These are phyloP conservation scores for Lablab purpureus DNA, from an alignment of 306 rosid species.

Conservation along the genomic window DNA sequence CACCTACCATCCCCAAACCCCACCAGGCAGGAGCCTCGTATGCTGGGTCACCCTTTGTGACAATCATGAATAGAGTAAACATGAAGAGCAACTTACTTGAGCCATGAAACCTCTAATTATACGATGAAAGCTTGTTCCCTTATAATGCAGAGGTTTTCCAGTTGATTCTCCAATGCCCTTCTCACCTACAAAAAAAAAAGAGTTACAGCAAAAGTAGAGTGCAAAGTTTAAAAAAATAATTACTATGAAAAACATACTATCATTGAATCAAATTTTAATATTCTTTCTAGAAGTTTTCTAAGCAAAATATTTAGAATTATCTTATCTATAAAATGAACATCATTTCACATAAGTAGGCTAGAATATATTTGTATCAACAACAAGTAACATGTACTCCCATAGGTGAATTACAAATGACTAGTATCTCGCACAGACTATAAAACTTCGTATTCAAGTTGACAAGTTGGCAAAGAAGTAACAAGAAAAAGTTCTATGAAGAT, in stretches of 20 bases:
- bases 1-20: constrained; percentile 8
- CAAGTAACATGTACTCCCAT: background rate
- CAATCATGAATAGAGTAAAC: constrained; percentile 28
- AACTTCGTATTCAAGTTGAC: background rate
- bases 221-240: constrained; percentile 2
- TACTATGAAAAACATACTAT: constrained; percentile 12
- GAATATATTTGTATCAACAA: background rate
- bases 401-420: constrained; percentile 4
- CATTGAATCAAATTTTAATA: background rate
- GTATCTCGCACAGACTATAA: constrained; percentile 9
- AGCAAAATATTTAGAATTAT: background rate
- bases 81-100: constrained; percentile 71
- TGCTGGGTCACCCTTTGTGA: background rate
- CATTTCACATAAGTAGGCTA: background rate
- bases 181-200: constrained; percentile 68
- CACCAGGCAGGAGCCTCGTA: background rate
- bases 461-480: background rate
- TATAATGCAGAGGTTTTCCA: constrained; percentile 85
- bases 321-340: constrained; percentile 6
- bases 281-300: background rate
- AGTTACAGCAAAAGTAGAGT: constrained; percentile 27
- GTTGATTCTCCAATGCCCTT: constrained; percentile 87
- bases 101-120: constrained; percentile 96
- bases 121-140: constrained; percentile 87
- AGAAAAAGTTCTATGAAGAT: background rate